Evolutionary conservation across 805 yeast genomes (phyloP).

Genomic region (Ogataea pilisensis): DNA sequence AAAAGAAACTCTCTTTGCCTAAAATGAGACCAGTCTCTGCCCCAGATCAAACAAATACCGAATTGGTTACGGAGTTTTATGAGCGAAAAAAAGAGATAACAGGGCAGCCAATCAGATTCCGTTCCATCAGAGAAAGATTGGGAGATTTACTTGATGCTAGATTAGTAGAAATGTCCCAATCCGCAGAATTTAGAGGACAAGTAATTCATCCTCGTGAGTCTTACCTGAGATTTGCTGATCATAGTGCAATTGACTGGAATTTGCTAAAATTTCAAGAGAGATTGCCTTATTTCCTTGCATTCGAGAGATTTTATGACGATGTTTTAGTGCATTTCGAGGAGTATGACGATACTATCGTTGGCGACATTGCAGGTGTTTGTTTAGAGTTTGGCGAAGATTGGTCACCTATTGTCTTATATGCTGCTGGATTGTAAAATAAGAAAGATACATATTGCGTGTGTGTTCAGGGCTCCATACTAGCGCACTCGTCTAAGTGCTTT

Average conservation of each 20-base stretch:
- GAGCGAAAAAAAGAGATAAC: not conserved
- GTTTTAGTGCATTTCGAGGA: constrained; percentile 15
- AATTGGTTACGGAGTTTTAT: not conserved
- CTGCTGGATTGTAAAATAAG: constrained; percentile 4
- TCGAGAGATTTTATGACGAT: constrained; percentile 25
- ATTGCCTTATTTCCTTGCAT: constrained; percentile 27
- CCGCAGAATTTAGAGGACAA: constrained; percentile 26
- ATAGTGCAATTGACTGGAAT: constrained; percentile 23
- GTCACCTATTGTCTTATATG: constrained; percentile 19
- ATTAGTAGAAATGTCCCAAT: constrained; percentile 23
- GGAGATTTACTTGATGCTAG: constrained; percentile 25
- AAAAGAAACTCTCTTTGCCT: not conserved
- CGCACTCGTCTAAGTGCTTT: too few species aligned
- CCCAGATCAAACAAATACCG: not conserved
- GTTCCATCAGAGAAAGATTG: constrained; percentile 22
- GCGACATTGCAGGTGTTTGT: constrained; percentile 23
- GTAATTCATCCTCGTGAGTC: constrained; percentile 26
- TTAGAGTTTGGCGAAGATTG: constrained; percentile 22
- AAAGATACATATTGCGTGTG: too few species aligned
- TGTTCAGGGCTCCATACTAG: too few species aligned
- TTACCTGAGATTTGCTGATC: constrained; percentile 22
- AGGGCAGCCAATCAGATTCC: not conserved
- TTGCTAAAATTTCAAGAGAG: constrained; percentile 18
- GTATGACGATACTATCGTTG: constrained; percentile 15
- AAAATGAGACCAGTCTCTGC: not conserved